Evolutionary conservation across 176 grass and related monocot genomes (phyloP).

Genomic region (Avena atlantica): DNA sequence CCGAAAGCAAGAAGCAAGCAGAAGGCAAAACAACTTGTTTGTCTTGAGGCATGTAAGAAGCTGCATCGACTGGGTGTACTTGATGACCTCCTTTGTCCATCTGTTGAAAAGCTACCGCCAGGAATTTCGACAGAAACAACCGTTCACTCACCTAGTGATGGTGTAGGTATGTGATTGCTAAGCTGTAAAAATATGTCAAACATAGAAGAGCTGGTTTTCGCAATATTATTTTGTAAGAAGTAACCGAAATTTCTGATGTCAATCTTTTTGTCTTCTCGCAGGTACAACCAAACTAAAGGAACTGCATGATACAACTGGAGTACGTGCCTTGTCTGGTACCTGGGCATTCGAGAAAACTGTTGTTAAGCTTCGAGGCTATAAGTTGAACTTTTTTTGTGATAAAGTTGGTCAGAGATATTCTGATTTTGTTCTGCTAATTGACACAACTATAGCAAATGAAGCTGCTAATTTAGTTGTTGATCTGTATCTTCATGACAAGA

Average conservation of each 20-base stretch:
- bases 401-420: conserved; percentile 69
- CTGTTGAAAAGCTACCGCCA: conserved; percentile 35
- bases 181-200: conserved; percentile 14
- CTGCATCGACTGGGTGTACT: conserved; percentile 72
- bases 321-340: conserved; percentile 66
- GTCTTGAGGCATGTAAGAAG: conserved; percentile 90
- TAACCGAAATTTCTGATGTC: not conserved
- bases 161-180: conserved; percentile 60
- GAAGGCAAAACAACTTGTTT: conserved; percentile 74
- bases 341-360: conserved; percentile 63
- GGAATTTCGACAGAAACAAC: conserved; percentile 40
- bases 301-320: conserved; percentile 62
- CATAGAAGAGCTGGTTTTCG: not conserved
- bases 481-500: conserved; percentile 83
- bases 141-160: conserved; percentile 41
- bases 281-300: conserved; percentile 94
- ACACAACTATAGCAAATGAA: conserved; percentile 70
- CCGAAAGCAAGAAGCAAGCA: conserved; percentile 59
- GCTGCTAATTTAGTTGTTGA: conserved; percentile 61
- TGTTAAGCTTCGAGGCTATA: conserved; percentile 76
- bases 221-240: conserved; percentile 13
- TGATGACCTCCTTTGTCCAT: conserved; percentile 66
- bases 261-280: conserved; percentile 35
- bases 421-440: conserved; percentile 73
- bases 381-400: conserved; percentile 76